These are phyloP conservation scores for Xylariaceae sp. DNA, from an alignment of 2,329 filamentous ascomycete species.

Conservation along the genomic window DNA sequence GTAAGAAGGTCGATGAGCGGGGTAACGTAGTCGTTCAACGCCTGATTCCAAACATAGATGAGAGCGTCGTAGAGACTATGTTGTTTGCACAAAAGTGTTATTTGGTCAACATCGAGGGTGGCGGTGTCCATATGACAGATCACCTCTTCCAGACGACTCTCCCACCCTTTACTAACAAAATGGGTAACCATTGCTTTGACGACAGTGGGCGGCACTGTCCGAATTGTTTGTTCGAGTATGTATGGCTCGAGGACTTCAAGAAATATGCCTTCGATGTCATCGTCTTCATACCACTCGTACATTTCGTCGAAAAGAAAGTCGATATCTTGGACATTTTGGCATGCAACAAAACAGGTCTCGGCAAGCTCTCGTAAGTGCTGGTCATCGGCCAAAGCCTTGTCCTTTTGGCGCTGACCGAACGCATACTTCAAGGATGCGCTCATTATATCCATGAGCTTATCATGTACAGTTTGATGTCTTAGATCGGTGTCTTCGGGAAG, in stretches of 20 bases:
- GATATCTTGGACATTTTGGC: conserved; percentile 69
- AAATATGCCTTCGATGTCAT: conserved; percentile 68
- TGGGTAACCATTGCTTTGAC: conserved; percentile 83
- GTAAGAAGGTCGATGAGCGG: conserved; percentile 79
- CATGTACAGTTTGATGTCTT: conserved; percentile 76
- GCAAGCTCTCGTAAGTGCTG: conserved; percentile 71
- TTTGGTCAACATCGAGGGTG: conserved; percentile 90
- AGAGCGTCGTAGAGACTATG: conserved; percentile 91
- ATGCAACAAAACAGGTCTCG: conserved; percentile 78
- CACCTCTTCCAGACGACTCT: conserved; percentile 82
- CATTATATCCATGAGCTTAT: conserved; percentile 91
- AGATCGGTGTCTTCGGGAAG: conserved; percentile 76
- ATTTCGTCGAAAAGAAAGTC: conserved; percentile 90
- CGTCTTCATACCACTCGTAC: conserved; percentile 85
- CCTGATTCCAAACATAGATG: conserved; percentile 95
- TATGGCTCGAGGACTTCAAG: conserved; percentile 85
- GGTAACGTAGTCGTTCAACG: conserved; percentile 82
- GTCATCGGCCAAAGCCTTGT: conserved; percentile 44
- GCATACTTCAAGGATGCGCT: conserved; percentile 85
- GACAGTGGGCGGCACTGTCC: conserved; percentile 71
- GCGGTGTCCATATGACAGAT: conserved; percentile 88
- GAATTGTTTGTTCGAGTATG: conserved; percentile 74
- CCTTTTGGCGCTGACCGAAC: conserved; percentile 63
- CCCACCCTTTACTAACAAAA: conserved; percentile 71
- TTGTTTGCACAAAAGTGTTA: conserved; percentile 85